Evolutionary conservation across 2,329 filamentous ascomycete species (phyloP), one percentile per base, ranked within the genome.

Genomic region (Pseudopithomyces chartarum): DNA sequence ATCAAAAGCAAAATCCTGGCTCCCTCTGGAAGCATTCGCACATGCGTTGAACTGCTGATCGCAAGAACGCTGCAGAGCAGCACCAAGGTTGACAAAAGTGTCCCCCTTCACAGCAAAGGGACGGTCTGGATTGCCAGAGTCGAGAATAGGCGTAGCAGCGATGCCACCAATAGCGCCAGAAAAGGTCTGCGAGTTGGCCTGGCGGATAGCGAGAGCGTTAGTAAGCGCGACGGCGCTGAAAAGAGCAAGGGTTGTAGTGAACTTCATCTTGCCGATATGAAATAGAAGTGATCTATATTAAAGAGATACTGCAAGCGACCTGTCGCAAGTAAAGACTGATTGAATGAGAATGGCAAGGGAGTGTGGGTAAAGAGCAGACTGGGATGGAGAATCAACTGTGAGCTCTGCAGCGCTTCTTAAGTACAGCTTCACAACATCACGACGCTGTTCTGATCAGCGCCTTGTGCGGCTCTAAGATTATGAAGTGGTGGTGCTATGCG

Each of bases 21-120:
- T 51, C 49, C 85, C 83, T 12, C 75, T 64, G 71, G 88, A 88
- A 55, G 82, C 83, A 60, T 86, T 76, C 12, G 82, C 78, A 66
- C 87, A 90, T 3, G 71, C 74, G 65, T 87, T 88, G 76, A 86
- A 83, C 76, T 89, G 85, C 56, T 87, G 82, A 58, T 86, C 81
- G 68, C 87, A 90, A 34, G 85, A 82, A 45, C 87, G 80, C 73
- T 87, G 82, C 39, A 83, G 74, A 19, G 87, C 87, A 10, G 81
- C 83, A 2, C 70, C 75, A 61, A 83, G 70, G 68, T 83, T 83
- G 38, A 82, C 81, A 68, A 90, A 89, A 7, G 69, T 72, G 32
- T 62, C 69, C 13, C 65, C 69, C 36, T 66, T 67, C 49, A 74
- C 71, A 13, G 54, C 38, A 42, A 73, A 74, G 1, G 71, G 71